Evolutionary conservation across 2,329 filamentous ascomycete genomes (phyloP).

Genomic region (Cadophora gregata): DNA sequence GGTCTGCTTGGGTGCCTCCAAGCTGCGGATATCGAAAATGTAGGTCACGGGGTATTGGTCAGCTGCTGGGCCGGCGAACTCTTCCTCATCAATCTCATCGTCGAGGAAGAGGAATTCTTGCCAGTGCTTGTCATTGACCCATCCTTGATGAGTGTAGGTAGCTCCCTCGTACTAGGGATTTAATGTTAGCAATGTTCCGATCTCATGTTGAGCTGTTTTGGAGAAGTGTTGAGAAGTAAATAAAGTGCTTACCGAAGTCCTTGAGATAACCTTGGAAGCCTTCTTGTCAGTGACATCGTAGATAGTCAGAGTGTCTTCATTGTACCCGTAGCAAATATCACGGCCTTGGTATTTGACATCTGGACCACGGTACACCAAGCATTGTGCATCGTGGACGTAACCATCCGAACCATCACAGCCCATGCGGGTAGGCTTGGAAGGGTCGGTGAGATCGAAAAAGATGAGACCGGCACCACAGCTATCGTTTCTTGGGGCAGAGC

Average conservation of each 20-base stretch:
- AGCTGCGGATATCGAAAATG: constrained; percentile 54
- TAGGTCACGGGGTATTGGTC: constrained; percentile 56
- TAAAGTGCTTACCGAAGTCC: constrained; percentile 43
- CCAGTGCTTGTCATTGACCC: constrained; percentile 32
- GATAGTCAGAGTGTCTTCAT: constrained; percentile 49
- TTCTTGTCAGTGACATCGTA: constrained; percentile 50
- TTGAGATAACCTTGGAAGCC: constrained; percentile 50
- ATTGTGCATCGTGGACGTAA: constrained; percentile 48
- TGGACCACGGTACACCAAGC: constrained; percentile 35
- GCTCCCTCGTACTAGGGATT: constrained; percentile 52
- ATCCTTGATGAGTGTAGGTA: constrained; percentile 58
- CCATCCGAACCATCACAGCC: constrained; percentile 55
- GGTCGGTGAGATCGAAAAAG: constrained; percentile 56
- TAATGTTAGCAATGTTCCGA: background rate
- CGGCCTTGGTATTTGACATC: constrained; percentile 32
- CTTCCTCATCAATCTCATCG: constrained; percentile 50
- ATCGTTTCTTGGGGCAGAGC: constrained; percentile 44
- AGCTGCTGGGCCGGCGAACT: constrained; percentile 48
- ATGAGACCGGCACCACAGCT: constrained; percentile 54
- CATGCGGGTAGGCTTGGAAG: constrained; percentile 52
- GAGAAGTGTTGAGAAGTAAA: background rate
- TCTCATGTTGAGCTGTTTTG: background rate
- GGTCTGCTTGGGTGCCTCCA: constrained; percentile 50
- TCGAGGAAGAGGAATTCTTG: constrained; percentile 28
- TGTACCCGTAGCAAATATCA: constrained; percentile 37